Conservation (phyloP, 192 early-diverging fungal species). For the Dispira parvispora region DNA sequence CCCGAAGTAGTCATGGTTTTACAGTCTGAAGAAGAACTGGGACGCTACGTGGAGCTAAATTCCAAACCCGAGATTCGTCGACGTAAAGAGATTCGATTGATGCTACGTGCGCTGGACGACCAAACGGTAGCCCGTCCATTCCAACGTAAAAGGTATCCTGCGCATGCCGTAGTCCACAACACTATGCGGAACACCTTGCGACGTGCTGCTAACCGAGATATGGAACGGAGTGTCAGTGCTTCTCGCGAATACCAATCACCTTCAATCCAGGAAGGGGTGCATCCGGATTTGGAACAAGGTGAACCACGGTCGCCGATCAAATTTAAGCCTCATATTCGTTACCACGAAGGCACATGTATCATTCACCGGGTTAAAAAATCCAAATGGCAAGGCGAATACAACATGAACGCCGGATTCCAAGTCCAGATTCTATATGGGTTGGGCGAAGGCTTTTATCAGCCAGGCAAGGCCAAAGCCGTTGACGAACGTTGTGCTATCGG, state of each 20-base stretch:
- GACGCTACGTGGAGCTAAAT: slow-evolving; percentile 35
- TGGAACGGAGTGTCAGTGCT: slow-evolving; percentile 23
- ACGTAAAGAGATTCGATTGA: slow-evolving; percentile 29
- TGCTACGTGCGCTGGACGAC: slow-evolving; percentile 38
- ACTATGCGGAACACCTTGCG: slow-evolving; percentile 23
- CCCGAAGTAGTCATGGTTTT: slow-evolving; percentile 28
- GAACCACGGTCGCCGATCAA: not conserved
- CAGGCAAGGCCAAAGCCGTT: slow-evolving; percentile 22
- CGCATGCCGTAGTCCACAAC: slow-evolving; percentile 15
- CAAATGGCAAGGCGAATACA: slow-evolving; percentile 22
- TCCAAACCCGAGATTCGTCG: slow-evolving; percentile 23
- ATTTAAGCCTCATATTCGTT: slow-evolving; percentile 23
- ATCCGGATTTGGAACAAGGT: not conserved
- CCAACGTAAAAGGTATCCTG: slow-evolving; percentile 15
- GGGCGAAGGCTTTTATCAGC: slow-evolving; percentile 24
- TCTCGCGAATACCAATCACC: slow-evolving; percentile 11
- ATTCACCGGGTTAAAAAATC: slow-evolving; percentile 32
- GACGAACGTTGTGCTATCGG: slow-evolving; percentile 12
- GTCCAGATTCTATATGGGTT: slow-evolving; percentile 32
- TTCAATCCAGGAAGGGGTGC: too few species aligned
- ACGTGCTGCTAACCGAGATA: slow-evolving; percentile 17
- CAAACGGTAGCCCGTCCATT: slow-evolving; percentile 36
- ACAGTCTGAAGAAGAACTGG: slow-evolving; percentile 31
- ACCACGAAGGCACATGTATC: slow-evolving; percentile 22
- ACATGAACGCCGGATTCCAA: slow-evolving; percentile 38